Percentiles rank a stretch among this genome's conserved stretches.
These are phyloP conservation scores for Themeda triandra DNA, from an alignment of 176 grass and related monocot species.

Conservation along the genomic window DNA sequence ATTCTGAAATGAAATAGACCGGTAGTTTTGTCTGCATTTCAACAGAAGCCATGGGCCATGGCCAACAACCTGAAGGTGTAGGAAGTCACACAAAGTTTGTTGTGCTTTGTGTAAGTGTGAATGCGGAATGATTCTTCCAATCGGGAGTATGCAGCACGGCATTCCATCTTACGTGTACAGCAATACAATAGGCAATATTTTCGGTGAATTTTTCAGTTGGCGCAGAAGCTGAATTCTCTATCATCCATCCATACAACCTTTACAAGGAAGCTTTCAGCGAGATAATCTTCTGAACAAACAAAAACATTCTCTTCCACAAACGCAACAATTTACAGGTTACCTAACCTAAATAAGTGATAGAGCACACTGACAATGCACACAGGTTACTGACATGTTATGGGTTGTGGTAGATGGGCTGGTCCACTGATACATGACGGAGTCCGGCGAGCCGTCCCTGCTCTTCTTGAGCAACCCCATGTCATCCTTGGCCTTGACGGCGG, in stretches of 20 bases:
- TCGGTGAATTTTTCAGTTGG: not conserved
- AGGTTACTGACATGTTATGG: not conserved
- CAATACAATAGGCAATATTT: not conserved
- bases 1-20: not conserved
- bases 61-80: not conserved
- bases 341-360: not conserved
- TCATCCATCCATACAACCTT: not conserved
- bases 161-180: not conserved
- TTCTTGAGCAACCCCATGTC: conserved; percentile 14
- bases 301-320: not conserved
- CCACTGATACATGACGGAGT: conserved; percentile 39
- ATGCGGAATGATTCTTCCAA: not conserved
- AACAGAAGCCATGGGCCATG: not conserved
- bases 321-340: not conserved
- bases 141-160: not conserved
- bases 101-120: not conserved
- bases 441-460: conserved; percentile 32
- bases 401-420: conserved; percentile 36
- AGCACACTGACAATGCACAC: not conserved
- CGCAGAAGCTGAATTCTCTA: not conserved
- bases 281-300: not conserved
- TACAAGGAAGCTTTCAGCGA: not conserved
- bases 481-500: not conserved
- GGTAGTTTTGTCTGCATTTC: not conserved
- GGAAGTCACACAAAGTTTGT: conserved; percentile 9